Evolutionary conservation across 805 yeast species (phyloP), one percentile per base, ranked within the genome.

Genomic region (Metschnikowia hibisci): DNA sequence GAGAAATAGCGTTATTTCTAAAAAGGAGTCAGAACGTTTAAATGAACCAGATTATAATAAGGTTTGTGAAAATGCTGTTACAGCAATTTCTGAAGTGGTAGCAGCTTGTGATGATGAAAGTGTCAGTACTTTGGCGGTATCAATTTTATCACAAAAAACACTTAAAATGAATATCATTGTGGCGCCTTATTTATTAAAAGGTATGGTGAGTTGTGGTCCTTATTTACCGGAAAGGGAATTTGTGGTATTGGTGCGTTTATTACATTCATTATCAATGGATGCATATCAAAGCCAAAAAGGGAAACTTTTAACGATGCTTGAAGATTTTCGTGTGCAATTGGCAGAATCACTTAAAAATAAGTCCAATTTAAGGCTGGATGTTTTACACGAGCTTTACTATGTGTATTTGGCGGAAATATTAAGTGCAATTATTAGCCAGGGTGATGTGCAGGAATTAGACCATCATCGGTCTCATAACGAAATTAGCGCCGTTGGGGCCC

Each of bases 391-490:
- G 10, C 66, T 80, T 39, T 83, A 70, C 62, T 66, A 60, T 3
- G 64, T 76, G 5, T 87, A 83, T 53, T 64, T 93, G 47, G 71
- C 71, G 29, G 90, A 86, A 47, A 62, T 89, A 15, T 69, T 93
- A 46, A 76, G 76, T 20, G 73, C 77, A 1, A 82, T 88, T 41
- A 76, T 87, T 32, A 71, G 83, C 27, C 80, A 81, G 53, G 98
- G 96, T 37, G 96, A 89, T 52, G 84, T 81, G 16, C 84, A 78
- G 52, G 77, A 67, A 30, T 76, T 78, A 34, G 93, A 84, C 45
- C 90, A 84, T 52, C 95, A 87, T 56, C 77, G 95, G 56, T 76
- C 95, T 2, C 89, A 83, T 53, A 73, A 72, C 43, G 90, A 82
- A 48, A 83, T 86, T 31, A 72, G 82, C 25, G 78, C 75, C 39